Conservation (phyloP, 2,329 filamentous ascomycete species). For the Coniella lustricola region DNA sequence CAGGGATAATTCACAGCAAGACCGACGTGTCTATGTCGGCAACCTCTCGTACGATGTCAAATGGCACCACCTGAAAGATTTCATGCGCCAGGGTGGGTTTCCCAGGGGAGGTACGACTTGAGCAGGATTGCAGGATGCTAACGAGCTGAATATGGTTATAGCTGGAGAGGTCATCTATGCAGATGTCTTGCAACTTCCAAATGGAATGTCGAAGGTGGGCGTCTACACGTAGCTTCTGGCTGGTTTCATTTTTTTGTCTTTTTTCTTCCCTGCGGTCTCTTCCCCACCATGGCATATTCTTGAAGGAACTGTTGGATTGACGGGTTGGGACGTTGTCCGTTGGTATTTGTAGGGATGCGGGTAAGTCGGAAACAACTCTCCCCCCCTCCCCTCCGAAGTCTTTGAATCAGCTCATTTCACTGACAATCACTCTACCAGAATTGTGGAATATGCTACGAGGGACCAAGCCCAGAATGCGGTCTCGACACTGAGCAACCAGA, state of each 20-base stretch:
- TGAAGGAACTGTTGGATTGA: conserved; percentile 97
- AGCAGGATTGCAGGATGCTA: conserved; percentile 27
- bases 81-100: conserved; percentile 94
- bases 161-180: conserved; percentile 99
- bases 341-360: conserved; percentile 98
- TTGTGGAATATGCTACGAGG: conserved; percentile 99
- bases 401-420: conserved; percentile 27
- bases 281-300: conserved; percentile 39
- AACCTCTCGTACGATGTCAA: conserved; percentile 99
- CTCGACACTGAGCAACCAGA: conserved; percentile 97
- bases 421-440: conserved; percentile 46
- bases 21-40: conserved; percentile 98
- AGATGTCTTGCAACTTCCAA: conserved; percentile 98
- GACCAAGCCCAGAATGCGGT: conserved; percentile 98
- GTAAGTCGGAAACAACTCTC: conserved; percentile 50
- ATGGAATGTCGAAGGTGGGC: conserved; percentile 99
- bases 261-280: conserved; percentile 54
- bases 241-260: conserved; percentile 66
- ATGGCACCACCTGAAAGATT: conserved; percentile 99
- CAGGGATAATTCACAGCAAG: conserved; percentile 92
- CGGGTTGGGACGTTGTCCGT: conserved; percentile 90
- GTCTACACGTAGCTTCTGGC: conserved; percentile 80
- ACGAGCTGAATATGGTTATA: conserved; percentile 38
- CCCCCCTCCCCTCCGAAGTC: no score
- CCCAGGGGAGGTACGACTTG: conserved; percentile 1